These are phyloP conservation scores for Fraxinus latifolia DNA, from an alignment of 305 asterid species.

Conservation along the genomic window DNA sequence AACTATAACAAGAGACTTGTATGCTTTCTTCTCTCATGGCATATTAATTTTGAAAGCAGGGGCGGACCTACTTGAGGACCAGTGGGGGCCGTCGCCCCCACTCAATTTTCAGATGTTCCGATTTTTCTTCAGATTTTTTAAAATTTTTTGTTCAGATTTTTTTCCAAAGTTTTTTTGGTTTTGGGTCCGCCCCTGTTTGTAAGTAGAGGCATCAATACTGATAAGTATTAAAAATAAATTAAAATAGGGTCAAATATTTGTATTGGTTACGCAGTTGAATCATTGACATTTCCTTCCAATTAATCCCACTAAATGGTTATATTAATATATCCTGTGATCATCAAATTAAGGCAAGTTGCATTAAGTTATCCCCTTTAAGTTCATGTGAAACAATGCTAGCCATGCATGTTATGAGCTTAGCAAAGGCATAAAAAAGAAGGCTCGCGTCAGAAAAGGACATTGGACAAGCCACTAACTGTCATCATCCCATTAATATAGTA, in stretches of 20 bases:
- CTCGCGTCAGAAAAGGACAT: neutral
- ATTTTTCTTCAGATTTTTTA: no score
- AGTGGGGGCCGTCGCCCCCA: no score
- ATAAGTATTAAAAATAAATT: neutral
- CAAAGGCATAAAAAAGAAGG: neutral
- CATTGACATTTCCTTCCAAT: neutral
- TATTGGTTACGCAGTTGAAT: neutral
- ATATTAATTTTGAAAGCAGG: neutral
- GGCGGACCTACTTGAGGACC: no score
- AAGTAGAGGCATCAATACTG: neutral
- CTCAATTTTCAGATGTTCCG: no score
- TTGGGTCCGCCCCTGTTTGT: no score
- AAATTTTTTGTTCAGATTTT: no score
- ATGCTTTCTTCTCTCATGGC: neutral
- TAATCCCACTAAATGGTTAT: neutral
- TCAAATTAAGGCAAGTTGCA: neutral
- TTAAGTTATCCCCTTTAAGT: neutral
- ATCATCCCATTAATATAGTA: neutral
- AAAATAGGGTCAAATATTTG: neutral
- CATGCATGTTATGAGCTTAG: neutral
- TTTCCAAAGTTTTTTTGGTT: no score
- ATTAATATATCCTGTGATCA: neutral
- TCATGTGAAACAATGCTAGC: neutral
- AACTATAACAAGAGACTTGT: neutral
- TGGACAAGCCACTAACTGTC: neutral